These are phyloP conservation scores for Fusarium sp. DNA, from an alignment of 2,329 filamentous ascomycete species.

Conservation along the genomic window DNA sequence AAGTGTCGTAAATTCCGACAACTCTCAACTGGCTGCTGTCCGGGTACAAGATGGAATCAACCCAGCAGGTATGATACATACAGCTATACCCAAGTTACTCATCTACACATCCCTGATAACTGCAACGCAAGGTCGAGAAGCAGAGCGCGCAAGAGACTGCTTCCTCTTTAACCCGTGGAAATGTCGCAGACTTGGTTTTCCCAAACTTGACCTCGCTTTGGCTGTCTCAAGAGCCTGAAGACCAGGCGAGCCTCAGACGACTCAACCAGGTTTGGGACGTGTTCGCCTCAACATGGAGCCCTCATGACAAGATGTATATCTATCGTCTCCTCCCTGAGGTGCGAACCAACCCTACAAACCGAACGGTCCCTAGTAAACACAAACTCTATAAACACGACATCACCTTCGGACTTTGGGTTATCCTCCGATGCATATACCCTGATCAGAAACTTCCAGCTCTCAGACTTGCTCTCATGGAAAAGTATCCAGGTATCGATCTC, in stretches of 20 bases:
- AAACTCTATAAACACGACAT: not conserved
- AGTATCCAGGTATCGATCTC: conserved; percentile 1
- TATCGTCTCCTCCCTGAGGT: not conserved
- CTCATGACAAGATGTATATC: not conserved
- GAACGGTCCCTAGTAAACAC: not conserved
- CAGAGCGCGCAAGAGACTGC: not conserved
- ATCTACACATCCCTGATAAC: not conserved
- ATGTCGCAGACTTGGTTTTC: not conserved
- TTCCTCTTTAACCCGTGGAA: not conserved
- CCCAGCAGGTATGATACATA: not conserved
- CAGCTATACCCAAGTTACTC: not conserved
- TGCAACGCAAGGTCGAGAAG: not conserved
- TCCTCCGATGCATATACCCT: conserved; percentile 11
- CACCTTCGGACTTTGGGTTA: conserved; percentile 13
- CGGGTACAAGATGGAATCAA: not conserved
- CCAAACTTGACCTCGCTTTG: not conserved
- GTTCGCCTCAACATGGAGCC: not conserved
- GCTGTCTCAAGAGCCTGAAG: not conserved
- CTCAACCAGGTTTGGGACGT: not conserved
- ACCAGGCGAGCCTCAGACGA: conserved; percentile 2
- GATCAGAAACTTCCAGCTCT: not conserved
- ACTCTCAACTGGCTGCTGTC: not conserved
- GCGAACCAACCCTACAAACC: not conserved
- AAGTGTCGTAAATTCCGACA: not conserved
- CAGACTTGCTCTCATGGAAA: not conserved